These are phyloP conservation scores for Claviceps lovelessii DNA, from an alignment of 2,329 filamentous ascomycete genomes.

Conservation along the genomic window DNA sequence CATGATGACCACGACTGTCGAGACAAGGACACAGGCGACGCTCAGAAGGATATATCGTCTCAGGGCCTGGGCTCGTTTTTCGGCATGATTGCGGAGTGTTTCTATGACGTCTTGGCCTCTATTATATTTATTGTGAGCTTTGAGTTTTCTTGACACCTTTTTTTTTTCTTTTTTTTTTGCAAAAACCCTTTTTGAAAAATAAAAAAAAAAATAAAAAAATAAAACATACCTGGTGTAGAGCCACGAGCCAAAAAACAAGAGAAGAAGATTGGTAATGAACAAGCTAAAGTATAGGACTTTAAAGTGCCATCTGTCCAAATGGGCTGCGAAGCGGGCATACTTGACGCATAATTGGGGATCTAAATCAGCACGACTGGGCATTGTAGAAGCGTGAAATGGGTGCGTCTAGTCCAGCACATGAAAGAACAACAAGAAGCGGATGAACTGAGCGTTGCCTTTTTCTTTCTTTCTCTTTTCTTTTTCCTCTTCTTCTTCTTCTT, in stretches of 20 bases:
- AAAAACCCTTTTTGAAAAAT: no score
- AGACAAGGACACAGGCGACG: constrained; percentile 28
- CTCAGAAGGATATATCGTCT: constrained; percentile 29
- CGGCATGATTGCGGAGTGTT: constrained; percentile 17
- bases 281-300: constrained; percentile 32
- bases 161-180: no score
- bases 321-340: constrained; percentile 30
- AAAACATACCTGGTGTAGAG: constrained; percentile 24
- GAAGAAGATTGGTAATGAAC: constrained; percentile 28
- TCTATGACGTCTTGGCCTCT: constrained; percentile 24
- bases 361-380: constrained; percentile 1
- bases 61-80: constrained; percentile 21
- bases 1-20: constrained; percentile 33
- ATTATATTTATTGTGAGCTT: constrained; percentile 6
- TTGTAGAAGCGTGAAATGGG: not conserved
- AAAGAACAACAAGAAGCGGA: no score
- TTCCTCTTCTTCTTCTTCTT: no score
- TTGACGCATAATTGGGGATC: constrained; percentile 20
- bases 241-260: constrained; percentile 31
- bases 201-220: not conserved
- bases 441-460: no score
- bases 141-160: no score
- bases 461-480: no score
- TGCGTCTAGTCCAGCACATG: no score
- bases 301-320: constrained; percentile 28